These are phyloP conservation scores for Acacia crassicarpa DNA, from an alignment of 306 rosid species.

Conservation along the genomic window DNA sequence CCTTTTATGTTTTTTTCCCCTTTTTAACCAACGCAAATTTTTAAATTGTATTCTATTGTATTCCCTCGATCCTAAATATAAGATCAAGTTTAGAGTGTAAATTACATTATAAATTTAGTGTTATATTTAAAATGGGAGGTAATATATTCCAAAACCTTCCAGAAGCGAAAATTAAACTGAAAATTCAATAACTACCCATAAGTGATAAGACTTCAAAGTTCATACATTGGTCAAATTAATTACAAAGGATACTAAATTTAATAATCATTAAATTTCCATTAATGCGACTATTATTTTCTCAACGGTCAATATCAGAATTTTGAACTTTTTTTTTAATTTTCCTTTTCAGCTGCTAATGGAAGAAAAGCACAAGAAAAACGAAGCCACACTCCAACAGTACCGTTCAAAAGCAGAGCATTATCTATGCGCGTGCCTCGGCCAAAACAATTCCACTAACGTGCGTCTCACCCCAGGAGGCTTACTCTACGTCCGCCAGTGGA, in stretches of 20 bases:
- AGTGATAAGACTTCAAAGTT: background rate
- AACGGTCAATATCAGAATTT: background rate
- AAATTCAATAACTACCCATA: background rate
- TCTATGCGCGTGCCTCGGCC: constrained; percentile 65
- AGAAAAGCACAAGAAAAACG: constrained; percentile 48
- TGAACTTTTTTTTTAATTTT: background rate
- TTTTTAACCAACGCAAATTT: background rate
- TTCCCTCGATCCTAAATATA: no score
- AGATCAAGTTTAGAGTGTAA: no score
- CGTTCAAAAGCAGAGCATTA: constrained; percentile 65
- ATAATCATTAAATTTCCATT: background rate
- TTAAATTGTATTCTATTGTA: no score
- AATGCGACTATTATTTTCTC: background rate
- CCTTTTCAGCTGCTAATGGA: constrained; percentile 52
- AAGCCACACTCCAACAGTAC: constrained; percentile 48
- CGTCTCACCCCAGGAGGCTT: constrained; percentile 81
- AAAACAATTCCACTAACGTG: constrained; percentile 52
- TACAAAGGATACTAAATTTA: no score
- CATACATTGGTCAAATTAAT: background rate
- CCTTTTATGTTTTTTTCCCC: background rate
- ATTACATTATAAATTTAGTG: no score
- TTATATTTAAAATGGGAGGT: no score
- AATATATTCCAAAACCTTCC: background rate
- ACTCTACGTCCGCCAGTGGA: constrained; percentile 76
- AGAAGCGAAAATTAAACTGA: background rate